Base-by-base conservation (phyloP, 225 moss, liverwort and hornwort genomes). In the Marchantia paleacea region DNA sequence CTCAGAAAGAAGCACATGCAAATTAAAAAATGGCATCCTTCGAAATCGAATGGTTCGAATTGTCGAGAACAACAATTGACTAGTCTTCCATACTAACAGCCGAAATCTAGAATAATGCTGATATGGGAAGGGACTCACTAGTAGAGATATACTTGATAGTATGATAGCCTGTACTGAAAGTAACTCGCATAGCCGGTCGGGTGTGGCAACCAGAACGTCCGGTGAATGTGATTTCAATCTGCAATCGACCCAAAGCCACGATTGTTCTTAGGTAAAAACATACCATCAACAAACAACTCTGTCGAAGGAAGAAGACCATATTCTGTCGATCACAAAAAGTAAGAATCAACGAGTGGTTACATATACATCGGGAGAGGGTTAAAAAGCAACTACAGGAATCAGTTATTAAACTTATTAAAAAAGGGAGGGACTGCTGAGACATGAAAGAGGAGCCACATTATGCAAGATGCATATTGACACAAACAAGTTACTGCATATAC, bases 121-220 rank as follows among this genome's bases (percentile, higher is more conserved):
- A 58, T 58, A 16, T 58, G 25, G 26, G 52, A 52, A 39, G n/a
- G 18, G 25, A 63, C 85, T 67, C 87, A 93, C 99, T 90, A 92
- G 83, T 55, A 91, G 86, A 7, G 94, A 91, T 58, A 94, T 84
- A 25, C 82, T 78, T 70, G 89, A 86, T 58, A 99, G 83, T 69
- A 65, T 78, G 65, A 95, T 18, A n/a, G 88, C 90, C 28, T 83
- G 26, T 25, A 84, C 70, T 65, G 76, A 81, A 78, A 95, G 83
- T 78, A 99, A 78, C 57, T 90, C 83, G 71, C 83, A 79, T 19
- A 99, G 91, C 68, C 99, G 90, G 72, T 89, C 91, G 24, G 94
- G 94, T 70, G 99, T 94, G 68, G 92, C 92, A 61, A 99, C 88
- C 24, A 99, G 55, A 50, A 94, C 81, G n/a, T 95, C 95, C 80